Evolutionary conservation across 495 filamentous ascomycete genomes (phyloP).

Genomic region (Penicillium maclennaniae): DNA sequence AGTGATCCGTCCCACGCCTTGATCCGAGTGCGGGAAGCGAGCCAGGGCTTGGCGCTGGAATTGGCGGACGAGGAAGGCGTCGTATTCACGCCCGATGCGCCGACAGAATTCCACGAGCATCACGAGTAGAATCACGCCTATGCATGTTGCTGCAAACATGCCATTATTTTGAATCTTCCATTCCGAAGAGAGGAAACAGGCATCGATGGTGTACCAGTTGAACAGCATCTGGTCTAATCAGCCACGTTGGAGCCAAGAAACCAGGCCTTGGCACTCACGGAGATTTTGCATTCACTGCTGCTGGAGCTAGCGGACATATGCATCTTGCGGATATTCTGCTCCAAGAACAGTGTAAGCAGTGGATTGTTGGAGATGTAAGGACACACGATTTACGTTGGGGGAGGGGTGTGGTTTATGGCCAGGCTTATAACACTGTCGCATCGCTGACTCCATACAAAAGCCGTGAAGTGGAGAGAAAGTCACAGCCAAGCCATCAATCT

Average conservation of each 20-base stretch:
- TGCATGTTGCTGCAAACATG: constrained; percentile 63
- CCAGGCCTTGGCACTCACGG: constrained; percentile 18
- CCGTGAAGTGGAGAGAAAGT: constrained; percentile 11
- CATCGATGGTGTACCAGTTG: constrained; percentile 65
- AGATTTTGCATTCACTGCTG: constrained; percentile 20
- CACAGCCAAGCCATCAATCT: constrained; percentile 10
- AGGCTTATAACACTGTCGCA: constrained; percentile 9
- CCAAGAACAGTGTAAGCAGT: neutral
- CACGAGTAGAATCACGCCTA: constrained; percentile 60
- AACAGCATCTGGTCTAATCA: constrained; percentile 55
- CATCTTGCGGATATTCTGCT: constrained; percentile 3
- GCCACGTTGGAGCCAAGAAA: constrained; percentile 1
- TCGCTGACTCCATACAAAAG: neutral
- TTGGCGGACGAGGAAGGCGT: constrained; percentile 48
- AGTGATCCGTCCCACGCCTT: constrained; percentile 4
- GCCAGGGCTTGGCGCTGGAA: constrained; percentile 29
- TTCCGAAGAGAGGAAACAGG: constrained; percentile 58
- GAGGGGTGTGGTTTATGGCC: neutral
- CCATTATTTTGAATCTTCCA: constrained; percentile 59
- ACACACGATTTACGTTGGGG: neutral
- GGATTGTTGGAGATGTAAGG: neutral
- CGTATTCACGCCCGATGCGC: constrained; percentile 53
- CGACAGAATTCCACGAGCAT: constrained; percentile 58
- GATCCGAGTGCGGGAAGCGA: constrained; percentile 8
- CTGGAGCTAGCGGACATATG: constrained; percentile 13